Percentiles rank a stretch among this genome's conserved stretches.
These are phyloP conservation scores for Nothopassalora personata DNA, from an alignment of 2,329 filamentous ascomycete genomes.

Conservation along the genomic window DNA sequence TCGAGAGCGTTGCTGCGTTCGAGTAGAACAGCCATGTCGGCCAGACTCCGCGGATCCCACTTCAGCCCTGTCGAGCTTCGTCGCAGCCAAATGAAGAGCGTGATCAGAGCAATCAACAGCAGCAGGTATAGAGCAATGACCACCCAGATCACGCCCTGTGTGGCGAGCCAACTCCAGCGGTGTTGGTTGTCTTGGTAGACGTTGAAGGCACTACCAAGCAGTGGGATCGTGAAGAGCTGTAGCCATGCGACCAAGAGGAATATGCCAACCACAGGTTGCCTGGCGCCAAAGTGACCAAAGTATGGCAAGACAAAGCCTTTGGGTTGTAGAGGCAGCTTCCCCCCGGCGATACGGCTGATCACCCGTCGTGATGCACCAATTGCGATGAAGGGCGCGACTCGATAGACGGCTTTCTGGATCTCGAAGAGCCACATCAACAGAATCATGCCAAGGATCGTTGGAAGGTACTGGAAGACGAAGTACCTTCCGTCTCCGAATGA, in stretches of 20 bases:
- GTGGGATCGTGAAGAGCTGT: slow-evolving; percentile 70
- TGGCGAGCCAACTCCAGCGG: slow-evolving; percentile 73
- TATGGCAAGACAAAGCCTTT: slow-evolving; percentile 64
- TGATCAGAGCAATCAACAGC: slow-evolving; percentile 53
- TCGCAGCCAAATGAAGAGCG: slow-evolving; percentile 56
- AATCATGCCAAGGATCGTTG: slow-evolving; percentile 66
- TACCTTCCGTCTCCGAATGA: slow-evolving; percentile 68
- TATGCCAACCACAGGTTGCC: slow-evolving; percentile 61
- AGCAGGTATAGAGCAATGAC: slow-evolving; percentile 68
- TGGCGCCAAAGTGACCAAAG: slow-evolving; percentile 61
- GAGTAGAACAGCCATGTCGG: slow-evolving; percentile 72
- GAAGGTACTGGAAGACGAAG: slow-evolving; percentile 81
- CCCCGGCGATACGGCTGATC: slow-evolving; percentile 55
- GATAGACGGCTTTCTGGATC: slow-evolving; percentile 66
- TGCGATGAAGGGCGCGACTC: slow-evolving; percentile 71
- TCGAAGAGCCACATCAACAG: slow-evolving; percentile 73
- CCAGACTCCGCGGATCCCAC: slow-evolving; percentile 80
- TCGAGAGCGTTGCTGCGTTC: slow-evolving; percentile 72
- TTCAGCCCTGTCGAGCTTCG: slow-evolving; percentile 62
- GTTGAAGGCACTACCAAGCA: slow-evolving; percentile 72
- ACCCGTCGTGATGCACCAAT: slow-evolving; percentile 63
- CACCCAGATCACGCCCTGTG: slow-evolving; percentile 73
- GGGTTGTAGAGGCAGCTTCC: slow-evolving; percentile 59
- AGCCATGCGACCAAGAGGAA: slow-evolving; percentile 69
- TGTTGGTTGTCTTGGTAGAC: slow-evolving; percentile 54